These are phyloP conservation scores for Nannochloris sp. DNA, from an alignment of 139 green algal species.

Conservation along the genomic window DNA sequence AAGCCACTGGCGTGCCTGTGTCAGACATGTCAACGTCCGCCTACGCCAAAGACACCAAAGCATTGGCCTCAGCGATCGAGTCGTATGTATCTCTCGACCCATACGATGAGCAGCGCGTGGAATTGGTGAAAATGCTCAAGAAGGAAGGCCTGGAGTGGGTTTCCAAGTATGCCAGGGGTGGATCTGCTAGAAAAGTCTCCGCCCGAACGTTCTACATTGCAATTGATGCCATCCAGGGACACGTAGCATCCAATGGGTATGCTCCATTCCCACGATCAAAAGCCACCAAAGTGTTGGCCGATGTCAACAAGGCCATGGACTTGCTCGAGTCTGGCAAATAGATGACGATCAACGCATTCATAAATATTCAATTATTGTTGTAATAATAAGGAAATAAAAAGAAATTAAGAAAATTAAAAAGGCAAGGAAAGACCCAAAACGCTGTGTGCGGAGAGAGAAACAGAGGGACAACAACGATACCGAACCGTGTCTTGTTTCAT, in stretches of 20 bases:
- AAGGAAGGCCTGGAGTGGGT: slow-evolving; percentile 33
- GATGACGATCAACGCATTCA: too few species aligned
- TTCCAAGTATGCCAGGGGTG: slow-evolving; percentile 44
- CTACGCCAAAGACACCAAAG: slow-evolving; percentile 11
- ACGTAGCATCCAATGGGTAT: slow-evolving; percentile 35
- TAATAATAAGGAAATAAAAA: too few species aligned
- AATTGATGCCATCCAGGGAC: slow-evolving; percentile 40
- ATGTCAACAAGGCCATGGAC: slow-evolving; percentile 21
- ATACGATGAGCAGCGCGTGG: not conserved
- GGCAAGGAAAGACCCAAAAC: too few species aligned
- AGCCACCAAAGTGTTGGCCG: slow-evolving; percentile 20
- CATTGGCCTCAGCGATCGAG: slow-evolving; percentile 1
- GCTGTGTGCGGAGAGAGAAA: too few species aligned
- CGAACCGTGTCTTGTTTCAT: too few species aligned
- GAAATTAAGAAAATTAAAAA: too few species aligned
- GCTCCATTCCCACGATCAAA: slow-evolving; percentile 36
- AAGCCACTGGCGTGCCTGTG: slow-evolving; percentile 9
- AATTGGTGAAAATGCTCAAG: slow-evolving; percentile 34
- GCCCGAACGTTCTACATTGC: slow-evolving; percentile 47
- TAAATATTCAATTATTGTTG: too few species aligned
- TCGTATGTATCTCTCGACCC: slow-evolving; percentile 6
- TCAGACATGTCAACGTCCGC: not conserved
- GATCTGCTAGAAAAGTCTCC: slow-evolving; percentile 30
- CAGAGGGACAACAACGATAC: too few species aligned
- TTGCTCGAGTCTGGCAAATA: slow-evolving; percentile 29